These are phyloP conservation scores for Vigna reflexopilosa DNA, from an alignment of 306 rosid genomes.

Conservation along the genomic window DNA sequence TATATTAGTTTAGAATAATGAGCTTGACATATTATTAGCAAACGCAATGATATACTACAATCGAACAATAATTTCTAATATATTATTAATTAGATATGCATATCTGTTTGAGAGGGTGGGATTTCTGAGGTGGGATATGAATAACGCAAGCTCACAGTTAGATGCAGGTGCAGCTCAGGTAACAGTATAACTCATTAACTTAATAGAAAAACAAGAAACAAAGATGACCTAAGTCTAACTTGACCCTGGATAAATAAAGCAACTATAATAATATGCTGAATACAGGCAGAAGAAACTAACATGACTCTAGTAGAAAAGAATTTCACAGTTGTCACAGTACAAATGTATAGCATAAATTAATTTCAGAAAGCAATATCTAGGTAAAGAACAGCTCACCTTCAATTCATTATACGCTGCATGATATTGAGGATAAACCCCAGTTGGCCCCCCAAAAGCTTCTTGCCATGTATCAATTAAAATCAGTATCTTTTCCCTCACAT, in stretches of 20 bases:
- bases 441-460: conserved; percentile 92
- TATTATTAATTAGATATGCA: background rate
- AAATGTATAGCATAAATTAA: conserved; percentile 17
- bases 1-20: conserved; percentile 26
- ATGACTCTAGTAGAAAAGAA: background rate
- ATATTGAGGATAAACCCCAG: conserved; percentile 87
- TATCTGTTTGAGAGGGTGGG: background rate
- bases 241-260: conserved; percentile 17
- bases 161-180: conserved; percentile 8
- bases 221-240: conserved; percentile 20
- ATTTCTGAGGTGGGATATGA: background rate
- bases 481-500: conserved; percentile 92
- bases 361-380: conserved; percentile 26
- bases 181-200: conserved; percentile 22
- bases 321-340: conserved; percentile 11
- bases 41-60: background rate
- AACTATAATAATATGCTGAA: conserved; percentile 27
- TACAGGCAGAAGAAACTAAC: conserved; percentile 21
- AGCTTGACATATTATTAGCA: background rate
- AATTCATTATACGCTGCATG: conserved; percentile 86
- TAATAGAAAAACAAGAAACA: conserved; percentile 29
- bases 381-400: conserved; percentile 57
- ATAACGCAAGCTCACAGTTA: conserved; percentile 23
- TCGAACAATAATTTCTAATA: background rate
- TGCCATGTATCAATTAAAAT: conserved; percentile 91